Evolutionary conservation across 106 monocot genomes (phyloP).

Genomic region (Apostasia ramifera): DNA sequence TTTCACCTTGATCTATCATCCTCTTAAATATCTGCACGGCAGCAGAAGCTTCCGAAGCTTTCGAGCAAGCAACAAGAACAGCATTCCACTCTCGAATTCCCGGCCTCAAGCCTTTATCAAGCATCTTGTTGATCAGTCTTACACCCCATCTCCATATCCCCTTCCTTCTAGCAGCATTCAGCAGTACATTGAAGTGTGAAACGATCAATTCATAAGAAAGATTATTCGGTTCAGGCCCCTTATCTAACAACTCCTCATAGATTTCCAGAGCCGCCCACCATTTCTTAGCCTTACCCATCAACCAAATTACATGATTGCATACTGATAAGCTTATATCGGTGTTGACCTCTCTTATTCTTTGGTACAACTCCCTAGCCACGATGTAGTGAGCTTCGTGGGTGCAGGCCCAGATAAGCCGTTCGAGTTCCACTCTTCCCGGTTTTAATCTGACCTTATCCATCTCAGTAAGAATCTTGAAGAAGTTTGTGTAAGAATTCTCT

Average conservation of each 20-base stretch:
- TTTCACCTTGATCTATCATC: slow-evolving; percentile 80
- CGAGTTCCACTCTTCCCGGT: slow-evolving; percentile 31
- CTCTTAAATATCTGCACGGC: slow-evolving; percentile 72
- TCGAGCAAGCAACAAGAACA: slow-evolving; percentile 86
- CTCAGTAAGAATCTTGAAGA: slow-evolving; percentile 47
- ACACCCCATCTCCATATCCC: slow-evolving; percentile 91
- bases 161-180: slow-evolving; percentile 68
- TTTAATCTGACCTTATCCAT: slow-evolving; percentile 49
- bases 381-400: slow-evolving; percentile 49
- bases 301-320: slow-evolving; percentile 85
- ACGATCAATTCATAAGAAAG: slow-evolving; percentile 71
- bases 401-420: slow-evolving; percentile 90
- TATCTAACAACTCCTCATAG: slow-evolving; percentile 87
- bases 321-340: slow-evolving; percentile 64
- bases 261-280: slow-evolving; percentile 97
- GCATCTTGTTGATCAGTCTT: slow-evolving; percentile 80
- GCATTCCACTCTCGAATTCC: slow-evolving; percentile 84
- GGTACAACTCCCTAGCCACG: slow-evolving; percentile 67
- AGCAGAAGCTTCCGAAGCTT: slow-evolving; percentile 75
- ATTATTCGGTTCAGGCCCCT: slow-evolving; percentile 85
- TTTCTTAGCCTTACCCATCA: slow-evolving; percentile 91
- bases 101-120: slow-evolving; percentile 69
- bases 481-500: slow-evolving; percentile 17
- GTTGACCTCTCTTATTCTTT: slow-evolving; percentile 51
- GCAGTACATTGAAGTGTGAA: slow-evolving; percentile 72